Conservation (phyloP, 176 grass and related monocot genomes). For the Triticum aestivum region DNA sequence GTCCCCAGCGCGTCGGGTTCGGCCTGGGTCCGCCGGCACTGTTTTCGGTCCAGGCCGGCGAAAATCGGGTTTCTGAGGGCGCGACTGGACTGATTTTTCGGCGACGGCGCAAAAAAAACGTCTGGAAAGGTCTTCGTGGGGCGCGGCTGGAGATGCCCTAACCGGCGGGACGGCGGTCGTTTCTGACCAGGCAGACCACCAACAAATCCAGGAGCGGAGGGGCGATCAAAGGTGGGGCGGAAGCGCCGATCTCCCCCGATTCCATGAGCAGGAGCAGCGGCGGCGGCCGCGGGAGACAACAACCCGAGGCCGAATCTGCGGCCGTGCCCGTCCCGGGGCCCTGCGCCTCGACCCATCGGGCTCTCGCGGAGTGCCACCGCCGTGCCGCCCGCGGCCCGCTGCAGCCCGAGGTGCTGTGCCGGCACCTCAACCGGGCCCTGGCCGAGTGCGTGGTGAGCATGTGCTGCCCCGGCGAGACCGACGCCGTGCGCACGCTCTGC, state of each 20-base stretch:
- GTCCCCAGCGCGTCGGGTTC: too few species aligned
- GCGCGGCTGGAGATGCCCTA: too few species aligned
- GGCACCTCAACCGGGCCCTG: constrained; percentile 76
- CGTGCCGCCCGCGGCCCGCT: constrained; percentile 32
- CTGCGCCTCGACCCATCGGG: constrained; percentile 43
- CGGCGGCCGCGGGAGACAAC: neutral
- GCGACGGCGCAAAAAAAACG: too few species aligned
- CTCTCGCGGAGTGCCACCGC: constrained; percentile 70
- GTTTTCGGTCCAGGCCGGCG: too few species aligned
- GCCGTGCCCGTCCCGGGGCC: constrained; percentile 19
- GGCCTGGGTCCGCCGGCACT: too few species aligned
- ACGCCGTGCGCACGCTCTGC: constrained; percentile 67
- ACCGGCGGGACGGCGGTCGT: neutral
- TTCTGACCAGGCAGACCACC: neutral
- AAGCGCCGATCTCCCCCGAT: constrained; percentile 1
- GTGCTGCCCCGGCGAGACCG: constrained; percentile 62
- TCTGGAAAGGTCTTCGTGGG: too few species aligned
- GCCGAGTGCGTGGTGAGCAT: constrained; percentile 69
- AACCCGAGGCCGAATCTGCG: neutral
- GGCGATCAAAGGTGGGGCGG: neutral
- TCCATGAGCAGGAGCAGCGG: constrained; percentile 29
- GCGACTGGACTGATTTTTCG: too few species aligned
- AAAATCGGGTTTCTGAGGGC: too few species aligned
- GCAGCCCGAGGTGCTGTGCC: constrained; percentile 54
- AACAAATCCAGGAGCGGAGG: neutral